Evolutionary conservation across 2,329 filamentous ascomycete genomes (phyloP), one percentile per base, ranked within the genome.

Genomic region (Aspergillus sp.): DNA sequence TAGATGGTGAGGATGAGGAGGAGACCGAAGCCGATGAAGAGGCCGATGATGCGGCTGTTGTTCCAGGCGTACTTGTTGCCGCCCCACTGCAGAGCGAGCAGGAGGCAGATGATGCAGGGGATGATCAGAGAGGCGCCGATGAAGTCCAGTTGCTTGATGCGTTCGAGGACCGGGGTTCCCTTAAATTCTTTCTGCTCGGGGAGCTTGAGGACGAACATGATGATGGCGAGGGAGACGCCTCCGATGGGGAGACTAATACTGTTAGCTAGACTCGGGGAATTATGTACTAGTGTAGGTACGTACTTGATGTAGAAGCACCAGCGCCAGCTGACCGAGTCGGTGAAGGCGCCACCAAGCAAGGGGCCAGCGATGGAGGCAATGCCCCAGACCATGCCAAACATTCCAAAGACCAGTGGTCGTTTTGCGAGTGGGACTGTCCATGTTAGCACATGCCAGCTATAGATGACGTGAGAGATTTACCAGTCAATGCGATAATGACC

Each of bases 81-180:
- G 11, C 84, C 85, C 82, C 83, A 87, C 68, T 87, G 82, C 47
- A 87, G 76, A 7, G 83, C 84, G 6, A 87, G 78, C 6, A 87
- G 72, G 8, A 87, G 77, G 64, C 81, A 84, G 63, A 86, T 69
- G 54, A 87, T 78, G 52, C 80, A 78, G 1, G 84, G 82, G 47
- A 85, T 77, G 67, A 86, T 78, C 60, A 84, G 72, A 23, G 71
- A 70, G 1, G 81, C 79, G 38, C 85, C 84, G 9, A 78, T 54
- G n/a, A 84, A 72, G 67, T 87, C 85, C 49, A 86, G 74, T 22
- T 61, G 64, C 47, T 54, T 61, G 43, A 59, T 51, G 28, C 61
- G 34, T 15, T 55, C 22, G 17, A 58, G 30, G n/a, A 61, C 48
- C 1, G 25, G 54, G 5, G 47, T 54, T n/a, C 53, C 59, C 25